These are phyloP conservation scores for Termitomyces eurrhizus DNA, from an alignment of 768 basidiomycete species.

Conservation along the genomic window DNA sequence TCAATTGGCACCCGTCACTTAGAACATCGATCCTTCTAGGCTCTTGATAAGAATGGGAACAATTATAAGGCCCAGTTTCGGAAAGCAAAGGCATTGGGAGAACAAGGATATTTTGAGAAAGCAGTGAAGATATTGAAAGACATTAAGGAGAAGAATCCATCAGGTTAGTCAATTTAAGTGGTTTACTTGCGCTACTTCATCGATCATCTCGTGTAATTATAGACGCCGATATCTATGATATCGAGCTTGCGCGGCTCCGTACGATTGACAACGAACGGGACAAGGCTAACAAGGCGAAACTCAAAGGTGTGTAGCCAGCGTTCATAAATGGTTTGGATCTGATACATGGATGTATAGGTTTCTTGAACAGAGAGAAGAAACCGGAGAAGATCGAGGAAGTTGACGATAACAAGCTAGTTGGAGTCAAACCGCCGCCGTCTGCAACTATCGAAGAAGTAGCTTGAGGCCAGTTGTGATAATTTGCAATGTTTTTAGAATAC, in stretches of 20 bases:
- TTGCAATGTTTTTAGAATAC: slow-evolving; percentile 7
- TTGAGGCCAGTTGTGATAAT: not conserved
- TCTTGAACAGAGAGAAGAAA: slow-evolving; percentile 36
- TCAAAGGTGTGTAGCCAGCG: slow-evolving; percentile 52
- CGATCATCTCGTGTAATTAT: slow-evolving; percentile 6
- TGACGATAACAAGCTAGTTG: slow-evolving; percentile 1
- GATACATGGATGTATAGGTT: slow-evolving; percentile 32
- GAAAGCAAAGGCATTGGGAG: slow-evolving; percentile 76
- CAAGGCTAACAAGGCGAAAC: slow-evolving; percentile 59
- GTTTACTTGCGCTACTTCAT: not conserved
- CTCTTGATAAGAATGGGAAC: slow-evolving; percentile 66
- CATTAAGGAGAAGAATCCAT: slow-evolving; percentile 57
- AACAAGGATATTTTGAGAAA: slow-evolving; percentile 73
- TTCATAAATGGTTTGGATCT: not conserved
- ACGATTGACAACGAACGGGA: slow-evolving; percentile 66
- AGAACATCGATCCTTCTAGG: slow-evolving; percentile 35
- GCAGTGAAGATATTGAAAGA: slow-evolving; percentile 64
- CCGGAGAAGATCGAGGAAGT: not conserved
- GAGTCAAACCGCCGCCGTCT: slow-evolving; percentile 1
- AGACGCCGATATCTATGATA: slow-evolving; percentile 59
- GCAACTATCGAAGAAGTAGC: slow-evolving; percentile 8
- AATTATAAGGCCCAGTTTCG: slow-evolving; percentile 81
- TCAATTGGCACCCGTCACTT: not conserved
- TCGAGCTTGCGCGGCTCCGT: slow-evolving; percentile 60
- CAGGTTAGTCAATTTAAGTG: slow-evolving; percentile 36